Evolutionary conservation across 2,329 filamentous ascomycete species (phyloP).

Genomic region (Colletotrichum coccodes): DNA sequence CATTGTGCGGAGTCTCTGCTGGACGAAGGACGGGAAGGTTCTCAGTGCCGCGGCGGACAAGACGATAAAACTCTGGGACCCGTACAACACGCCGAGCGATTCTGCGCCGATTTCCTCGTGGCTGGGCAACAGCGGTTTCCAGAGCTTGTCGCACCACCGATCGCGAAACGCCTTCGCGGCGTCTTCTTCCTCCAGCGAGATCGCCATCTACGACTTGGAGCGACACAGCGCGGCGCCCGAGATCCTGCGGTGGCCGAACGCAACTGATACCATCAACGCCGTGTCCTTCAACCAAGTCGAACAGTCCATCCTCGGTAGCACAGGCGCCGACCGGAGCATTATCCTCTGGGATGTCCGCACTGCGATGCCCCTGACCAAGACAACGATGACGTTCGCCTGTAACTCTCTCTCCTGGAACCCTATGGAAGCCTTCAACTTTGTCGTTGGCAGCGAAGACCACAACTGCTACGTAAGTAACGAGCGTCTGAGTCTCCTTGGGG

Average conservation of each 20-base stretch:
- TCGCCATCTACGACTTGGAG: conserved; percentile 90
- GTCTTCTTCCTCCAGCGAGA: conserved; percentile 77
- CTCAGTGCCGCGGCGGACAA: conserved; percentile 88
- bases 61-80: conserved; percentile 91
- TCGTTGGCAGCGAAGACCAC: conserved; percentile 93
- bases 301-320: conserved; percentile 88
- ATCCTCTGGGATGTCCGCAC: conserved; percentile 94
- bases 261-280: conserved; percentile 88
- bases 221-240: conserved; percentile 84
- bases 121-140: conserved; percentile 71
- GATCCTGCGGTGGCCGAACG: conserved; percentile 86
- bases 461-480: conserved; percentile 67
- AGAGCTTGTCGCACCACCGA: conserved; percentile 82
- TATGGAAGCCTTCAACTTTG: conserved; percentile 96
- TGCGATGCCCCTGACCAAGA: conserved; percentile 82
- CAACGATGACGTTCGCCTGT: conserved; percentile 82
- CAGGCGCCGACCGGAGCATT: conserved; percentile 85
- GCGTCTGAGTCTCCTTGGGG: neutral
- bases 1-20: conserved; percentile 90
- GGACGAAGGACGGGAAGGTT: conserved; percentile 86
- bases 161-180: conserved; percentile 82
- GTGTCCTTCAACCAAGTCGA: conserved; percentile 94
- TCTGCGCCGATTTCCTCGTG: conserved; percentile 84
- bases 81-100: conserved; percentile 77
- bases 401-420: conserved; percentile 94